Evolutionary conservation across 164 flowering plant species (phyloP).

Genomic region (Santalum album): DNA sequence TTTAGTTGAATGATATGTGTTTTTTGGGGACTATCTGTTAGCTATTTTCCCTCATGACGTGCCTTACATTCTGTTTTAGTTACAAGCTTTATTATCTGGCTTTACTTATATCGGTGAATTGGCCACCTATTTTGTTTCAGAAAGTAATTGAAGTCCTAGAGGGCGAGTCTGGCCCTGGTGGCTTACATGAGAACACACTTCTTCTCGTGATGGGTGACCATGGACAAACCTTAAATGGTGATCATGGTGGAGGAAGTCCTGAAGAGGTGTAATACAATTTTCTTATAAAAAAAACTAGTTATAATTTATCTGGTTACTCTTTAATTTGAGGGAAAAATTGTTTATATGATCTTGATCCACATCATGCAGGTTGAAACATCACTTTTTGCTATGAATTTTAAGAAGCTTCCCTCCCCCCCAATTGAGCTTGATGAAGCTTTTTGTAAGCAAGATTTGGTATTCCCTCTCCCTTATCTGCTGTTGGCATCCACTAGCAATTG

Average conservation of each 20-base stretch:
- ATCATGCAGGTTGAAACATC: conserved; percentile 85
- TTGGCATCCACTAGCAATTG: background rate
- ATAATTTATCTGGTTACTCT: background rate
- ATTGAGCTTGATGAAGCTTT: conserved; percentile 36
- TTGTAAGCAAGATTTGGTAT: conserved; percentile 56
- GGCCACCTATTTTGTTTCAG: conserved; percentile 25
- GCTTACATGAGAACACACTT: conserved; percentile 76
- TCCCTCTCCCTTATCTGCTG: conserved; percentile 6
- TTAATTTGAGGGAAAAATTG: background rate
- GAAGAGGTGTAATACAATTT: conserved; percentile 59
- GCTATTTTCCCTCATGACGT: no score
- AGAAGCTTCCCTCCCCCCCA: conserved; percentile 35
- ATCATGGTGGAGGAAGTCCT: conserved; percentile 97
- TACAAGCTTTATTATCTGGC: background rate
- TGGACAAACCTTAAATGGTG: conserved; percentile 96
- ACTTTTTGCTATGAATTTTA: conserved; percentile 77
- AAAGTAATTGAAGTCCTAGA: conserved; percentile 58
- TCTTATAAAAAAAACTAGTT: background rate
- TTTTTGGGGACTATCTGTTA: no score
- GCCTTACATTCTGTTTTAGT: background rate
- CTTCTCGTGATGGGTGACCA: conserved; percentile 98
- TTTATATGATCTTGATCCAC: conserved; percentile 12
- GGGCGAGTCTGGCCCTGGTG: conserved; percentile 76
- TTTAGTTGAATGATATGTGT: no score
- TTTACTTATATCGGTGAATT: background rate